Base-by-base conservation (phyloP, 129 eudicot genomes). In the Cynara cardunculus region DNA sequence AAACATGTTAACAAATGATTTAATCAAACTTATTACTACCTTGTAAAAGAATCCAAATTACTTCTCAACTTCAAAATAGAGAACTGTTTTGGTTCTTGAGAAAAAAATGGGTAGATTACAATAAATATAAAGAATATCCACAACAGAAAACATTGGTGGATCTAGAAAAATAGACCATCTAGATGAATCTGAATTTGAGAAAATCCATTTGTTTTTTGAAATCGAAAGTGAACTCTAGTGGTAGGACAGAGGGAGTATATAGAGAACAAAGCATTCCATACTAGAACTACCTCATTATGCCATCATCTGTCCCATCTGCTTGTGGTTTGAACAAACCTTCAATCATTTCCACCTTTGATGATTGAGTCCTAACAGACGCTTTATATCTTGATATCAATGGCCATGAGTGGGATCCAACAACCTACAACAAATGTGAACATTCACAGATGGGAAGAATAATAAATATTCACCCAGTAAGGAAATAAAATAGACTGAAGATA, bases 351-450 rank as follows among this genome's bases (percentile, higher is more conserved):
- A 86, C 88, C 84, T 87, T 95, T n/a, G 99, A 82, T 78, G 97
- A 78, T 81, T 95, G 99, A 31, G 87, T 87, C 72, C 99, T 86
- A n/a, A 91, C 94, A 85, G 94, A 90, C 53, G 97, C 99, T 83
- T 92, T 90, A 81, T 95, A 95, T 76, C 93, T 91, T 82, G 99
- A 95, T 83, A 95, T 90, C 66, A 90, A 69, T 0, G 99, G 99
- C 97, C 97, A 95, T 49, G 87, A 86, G 41, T 72, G 86, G 44
- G 99, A 95, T 37, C 99, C 99, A 83, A 95, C 99, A 82, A 95
- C 97, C 99, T 95, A 78, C 14, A 84, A 78, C 14, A 84, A 39
- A 76, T 25, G 34, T 49, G 35, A 44, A 65, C 61, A 83, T 26
- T 77, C 3, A 74, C 35, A 19, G 18, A 73, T 78, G 71, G 73